Base-by-base conservation (phyloP, 495 filamentous ascomycete species). In the Hypoxylon subgilvum region DNA sequence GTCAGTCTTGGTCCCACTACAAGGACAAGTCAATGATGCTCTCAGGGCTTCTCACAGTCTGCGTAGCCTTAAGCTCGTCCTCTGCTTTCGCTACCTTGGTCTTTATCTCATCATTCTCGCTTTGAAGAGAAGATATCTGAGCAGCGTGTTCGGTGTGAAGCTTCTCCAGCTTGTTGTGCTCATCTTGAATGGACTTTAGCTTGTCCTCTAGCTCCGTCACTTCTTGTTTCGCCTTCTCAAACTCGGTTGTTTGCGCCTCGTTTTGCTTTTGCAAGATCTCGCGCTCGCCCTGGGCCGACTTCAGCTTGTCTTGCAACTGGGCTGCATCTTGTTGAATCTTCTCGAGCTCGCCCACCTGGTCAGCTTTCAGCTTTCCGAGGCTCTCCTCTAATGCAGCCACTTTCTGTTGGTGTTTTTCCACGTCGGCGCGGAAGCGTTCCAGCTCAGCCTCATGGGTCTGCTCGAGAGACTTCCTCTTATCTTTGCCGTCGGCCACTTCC, bases 41-140 rank as follows among this genome's bases (percentile, higher is more conserved):
- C 1, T n/a, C 6, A 21, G 8, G 21, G 5, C 30, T 16, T 0
- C 61, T 36, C 55, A 64, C 61, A 28, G 43, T 31, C 31, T 64
- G 44, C 4, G 50, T 50, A 2, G 45, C 49, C 31, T 61, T 21
- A 5, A 57, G 35, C 4, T 59, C 63, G 19, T 56, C 54, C 22
- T 55, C 48, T 7, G 47, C 45, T 25, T 66, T 67, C 1, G 55
- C 61, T 50, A 59, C 57, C 49, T 61, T 54, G 6, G 55, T 43
- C 18, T 63, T 53, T 8, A 38, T 65, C 23, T 57, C 46, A 9
- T 65, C 52, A 5, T 7, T 46, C 32, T 56, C 23, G 4, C 25
- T 13, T 22, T 57, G 23, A 13, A 57, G 46, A 17, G 5, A 16
- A 7, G 59, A 52, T 27, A 63, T 57, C 14, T 52, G 44, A 19